Conservation (phyloP, 345 rosid species). For the Eucalyptus sp. region DNA sequence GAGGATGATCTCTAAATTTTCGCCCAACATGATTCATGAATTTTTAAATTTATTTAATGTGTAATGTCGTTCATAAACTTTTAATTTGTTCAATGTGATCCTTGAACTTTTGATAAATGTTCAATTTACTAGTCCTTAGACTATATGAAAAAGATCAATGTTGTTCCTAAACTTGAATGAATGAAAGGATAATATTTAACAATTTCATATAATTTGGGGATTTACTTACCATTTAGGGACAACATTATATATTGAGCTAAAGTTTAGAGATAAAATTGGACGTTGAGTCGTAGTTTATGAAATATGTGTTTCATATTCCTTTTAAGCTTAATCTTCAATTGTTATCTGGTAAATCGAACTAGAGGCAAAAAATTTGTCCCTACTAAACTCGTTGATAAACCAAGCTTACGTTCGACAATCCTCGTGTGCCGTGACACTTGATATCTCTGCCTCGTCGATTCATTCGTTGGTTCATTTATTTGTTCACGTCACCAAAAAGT, state of each 20-base stretch:
- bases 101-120: too few relatives aligned
- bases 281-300: too few relatives aligned
- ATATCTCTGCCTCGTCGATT: background rate
- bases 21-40: background rate
- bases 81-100: too few relatives aligned
- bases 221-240: fast-evolving
- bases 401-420: background rate
- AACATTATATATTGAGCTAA: fast-evolving
- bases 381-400: background rate
- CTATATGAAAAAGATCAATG: too few relatives aligned
- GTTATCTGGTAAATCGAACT: background rate
- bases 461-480: background rate
- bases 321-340: too few relatives aligned
- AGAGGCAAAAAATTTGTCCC: background rate
- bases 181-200: background rate
- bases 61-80: fast-evolving
- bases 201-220: too few relatives aligned
- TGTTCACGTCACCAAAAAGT: background rate
- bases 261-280: too few relatives aligned
- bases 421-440: fast-evolving
- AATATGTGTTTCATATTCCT: too few relatives aligned
- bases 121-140: too few relatives aligned
- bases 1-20: background rate
- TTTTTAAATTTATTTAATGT: too few relatives aligned
- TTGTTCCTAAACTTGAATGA: background rate